A percentile compares a stretch with the other conserved stretches of the same genome.
Conservation (phyloP, 2,329 filamentous ascomycete species). For the Byssochlamys sp. region DNA sequence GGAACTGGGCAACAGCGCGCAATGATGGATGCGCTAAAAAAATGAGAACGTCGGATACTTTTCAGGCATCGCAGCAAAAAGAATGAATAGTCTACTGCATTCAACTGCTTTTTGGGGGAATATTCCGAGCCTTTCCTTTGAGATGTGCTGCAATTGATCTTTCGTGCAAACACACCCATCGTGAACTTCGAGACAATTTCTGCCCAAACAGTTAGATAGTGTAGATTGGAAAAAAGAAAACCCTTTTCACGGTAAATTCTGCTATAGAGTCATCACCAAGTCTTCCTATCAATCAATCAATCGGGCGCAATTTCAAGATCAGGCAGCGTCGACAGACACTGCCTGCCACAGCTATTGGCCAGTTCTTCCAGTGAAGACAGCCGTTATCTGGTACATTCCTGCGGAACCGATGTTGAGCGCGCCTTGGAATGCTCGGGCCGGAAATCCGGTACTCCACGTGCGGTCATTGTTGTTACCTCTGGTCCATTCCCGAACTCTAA, state of each 20-base stretch:
- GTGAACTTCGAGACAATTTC: too few species aligned
- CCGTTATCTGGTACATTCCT: background rate
- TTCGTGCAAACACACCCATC: background rate
- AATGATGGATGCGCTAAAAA: background rate
- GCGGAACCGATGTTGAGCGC: background rate
- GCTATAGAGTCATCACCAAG: background rate
- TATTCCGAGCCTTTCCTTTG: background rate
- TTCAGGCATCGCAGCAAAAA: background rate
- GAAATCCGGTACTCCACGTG: background rate
- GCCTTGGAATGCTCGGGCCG: background rate
- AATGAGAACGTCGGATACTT: background rate
- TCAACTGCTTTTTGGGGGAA: background rate
- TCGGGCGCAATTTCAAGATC: background rate
- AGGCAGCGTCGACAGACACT: background rate
- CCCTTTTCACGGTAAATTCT: background rate
- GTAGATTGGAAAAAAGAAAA: background rate
- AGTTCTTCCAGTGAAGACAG: background rate
- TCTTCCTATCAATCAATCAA: background rate
- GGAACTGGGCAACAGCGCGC: background rate
- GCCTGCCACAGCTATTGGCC: background rate
- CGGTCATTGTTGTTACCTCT: background rate
- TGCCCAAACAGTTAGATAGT: background rate
- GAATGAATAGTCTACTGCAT: background rate
- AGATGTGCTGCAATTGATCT: background rate
- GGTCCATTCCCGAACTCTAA: background rate